A percentile compares a stretch with the other conserved stretches of the same genome.
These are phyloP conservation scores for Stropharia rugosoannulata DNA, from an alignment of 768 basidiomycete genomes.

Conservation along the genomic window DNA sequence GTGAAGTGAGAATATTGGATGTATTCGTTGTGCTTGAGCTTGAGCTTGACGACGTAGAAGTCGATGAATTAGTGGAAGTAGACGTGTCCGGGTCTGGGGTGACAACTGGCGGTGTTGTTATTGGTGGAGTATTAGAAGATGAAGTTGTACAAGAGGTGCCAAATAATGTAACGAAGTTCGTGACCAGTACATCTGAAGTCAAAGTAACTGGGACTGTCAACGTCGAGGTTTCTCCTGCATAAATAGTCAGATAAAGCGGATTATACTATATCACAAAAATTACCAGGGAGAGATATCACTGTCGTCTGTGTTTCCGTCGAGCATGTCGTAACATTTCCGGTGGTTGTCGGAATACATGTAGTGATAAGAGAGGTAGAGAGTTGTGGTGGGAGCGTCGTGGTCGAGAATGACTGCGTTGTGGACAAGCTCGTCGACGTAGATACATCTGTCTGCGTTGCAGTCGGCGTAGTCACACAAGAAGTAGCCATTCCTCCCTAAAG, in stretches of 20 bases:
- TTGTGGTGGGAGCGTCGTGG: conserved; percentile 16
- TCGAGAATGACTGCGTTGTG: conserved; percentile 14
- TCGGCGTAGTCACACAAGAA: conserved; percentile 17
- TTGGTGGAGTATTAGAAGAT: not conserved
- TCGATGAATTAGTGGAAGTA: not conserved
- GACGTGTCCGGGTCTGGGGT: conserved; percentile 5
- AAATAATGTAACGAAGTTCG: conserved; percentile 20
- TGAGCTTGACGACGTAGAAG: not conserved
- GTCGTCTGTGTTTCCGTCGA: conserved; percentile 12
- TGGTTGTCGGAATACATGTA: conserved; percentile 12
- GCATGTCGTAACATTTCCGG: conserved; percentile 13
- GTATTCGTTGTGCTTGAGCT: not conserved
- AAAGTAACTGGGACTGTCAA: conserved; percentile 17
- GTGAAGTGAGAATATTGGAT: not conserved
- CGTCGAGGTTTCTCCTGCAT: conserved; percentile 17
- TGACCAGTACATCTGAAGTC: conserved; percentile 19
- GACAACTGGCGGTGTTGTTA: conserved; percentile 9
- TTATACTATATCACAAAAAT: not conserved
- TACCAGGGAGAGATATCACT: conserved; percentile 19
- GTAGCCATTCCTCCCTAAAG: conserved; percentile 11
- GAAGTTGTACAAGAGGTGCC: conserved; percentile 22
- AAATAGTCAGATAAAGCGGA: not conserved
- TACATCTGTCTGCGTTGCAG: conserved; percentile 19
- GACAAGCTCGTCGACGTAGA: conserved; percentile 18
- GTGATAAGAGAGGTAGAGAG: conserved; percentile 15